Base-by-base conservation (phyloP, 1,139 yeast genomes). In the Kluyveromyces sp. region DNA sequence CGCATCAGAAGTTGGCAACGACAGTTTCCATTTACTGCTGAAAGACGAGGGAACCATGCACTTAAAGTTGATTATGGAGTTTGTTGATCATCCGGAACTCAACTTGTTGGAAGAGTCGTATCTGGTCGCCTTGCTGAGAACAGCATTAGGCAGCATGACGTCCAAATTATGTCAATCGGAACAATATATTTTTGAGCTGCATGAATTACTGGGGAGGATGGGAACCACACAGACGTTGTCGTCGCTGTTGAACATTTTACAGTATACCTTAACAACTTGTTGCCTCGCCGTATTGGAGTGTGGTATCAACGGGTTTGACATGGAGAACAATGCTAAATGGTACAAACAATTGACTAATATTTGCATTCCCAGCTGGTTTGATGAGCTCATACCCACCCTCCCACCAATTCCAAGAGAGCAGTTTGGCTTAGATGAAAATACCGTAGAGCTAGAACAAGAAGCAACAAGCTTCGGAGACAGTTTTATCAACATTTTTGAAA, bases 351-450 rank as follows among this genome's bases (percentile, higher is more conserved):
- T 30, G 12, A 34, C 46, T 7, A 43, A 45, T n/a, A 46, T 42
- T 19, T 47, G 44, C 18, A 31, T 58, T 12, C 64, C 64, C 15
- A 16, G 25, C 4, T 57, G 60, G 59, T 56, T 58, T 53, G 46
- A 61, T 47, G 43, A 44, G 28, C 36, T 57, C 33, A 33, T 58
- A 41, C 53, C 56, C 18, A 20, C 45, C 9, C 57, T 65, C n/a
- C 70, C 72, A 7, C 72, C 73, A 9, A 60, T 67, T 25, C 53
- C 67, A 13, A 63, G 63, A 47, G 60, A 68, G 4, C 53, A 63
- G 33, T 63, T 67, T 47, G 51, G 60, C 13, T 67, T 61, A 49
- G 63, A 57, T 37, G 49, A 58, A 40, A 56, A 53, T 31, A 43
- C 20, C 8, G 28, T 48, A 17, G 49, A 51, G 33, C 42, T 47